Evolutionary conservation across 768 basidiomycete species (phyloP).

Genomic region (Boletus sp.): DNA sequence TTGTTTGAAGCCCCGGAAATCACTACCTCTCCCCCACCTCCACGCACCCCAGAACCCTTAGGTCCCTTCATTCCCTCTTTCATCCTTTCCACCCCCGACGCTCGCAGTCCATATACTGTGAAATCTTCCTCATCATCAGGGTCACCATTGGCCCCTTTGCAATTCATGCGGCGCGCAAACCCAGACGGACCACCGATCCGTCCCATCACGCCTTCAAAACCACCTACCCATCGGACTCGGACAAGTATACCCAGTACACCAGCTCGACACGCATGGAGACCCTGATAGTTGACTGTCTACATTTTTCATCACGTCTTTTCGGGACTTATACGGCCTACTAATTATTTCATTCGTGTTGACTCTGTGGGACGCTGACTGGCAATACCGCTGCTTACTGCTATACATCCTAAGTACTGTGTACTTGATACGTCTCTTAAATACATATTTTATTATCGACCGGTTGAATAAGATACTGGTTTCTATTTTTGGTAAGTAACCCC

Average conservation of each 20-base stretch:
- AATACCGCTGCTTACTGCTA: slow-evolving; percentile 20
- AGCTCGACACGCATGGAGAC: slow-evolving; percentile 61
- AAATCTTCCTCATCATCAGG: slow-evolving; percentile 58
- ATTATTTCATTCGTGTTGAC: slow-evolving; percentile 31
- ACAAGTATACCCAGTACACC: slow-evolving; percentile 43
- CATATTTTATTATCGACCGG: slow-evolving; percentile 6
- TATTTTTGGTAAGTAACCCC: slow-evolving; percentile 13
- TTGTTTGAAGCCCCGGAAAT: slow-evolving; percentile 55
- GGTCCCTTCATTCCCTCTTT: slow-evolving; percentile 61
- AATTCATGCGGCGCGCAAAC: slow-evolving; percentile 82
- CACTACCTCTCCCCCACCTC: slow-evolving; percentile 37
- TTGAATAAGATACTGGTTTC: not conserved
- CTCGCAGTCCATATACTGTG: slow-evolving; percentile 43
- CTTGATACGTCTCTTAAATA: slow-evolving; percentile 20
- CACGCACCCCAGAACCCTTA: slow-evolving; percentile 67
- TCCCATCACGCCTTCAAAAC: slow-evolving; percentile 65
- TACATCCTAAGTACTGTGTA: slow-evolving; percentile 26
- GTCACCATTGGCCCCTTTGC: slow-evolving; percentile 75
- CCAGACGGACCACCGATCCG: slow-evolving; percentile 49
- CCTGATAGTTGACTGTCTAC: slow-evolving; percentile 36
- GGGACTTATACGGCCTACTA: slow-evolving; percentile 22
- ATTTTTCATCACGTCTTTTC: slow-evolving; percentile 15
- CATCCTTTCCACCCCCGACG: slow-evolving; percentile 49
- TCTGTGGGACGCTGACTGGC: slow-evolving; percentile 25
- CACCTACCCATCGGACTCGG: slow-evolving; percentile 43